A percentile compares a stretch with the other conserved stretches of the same genome.
Conservation (phyloP, 2,329 filamentous ascomycete species). For the Aplosporella prunicola region DNA sequence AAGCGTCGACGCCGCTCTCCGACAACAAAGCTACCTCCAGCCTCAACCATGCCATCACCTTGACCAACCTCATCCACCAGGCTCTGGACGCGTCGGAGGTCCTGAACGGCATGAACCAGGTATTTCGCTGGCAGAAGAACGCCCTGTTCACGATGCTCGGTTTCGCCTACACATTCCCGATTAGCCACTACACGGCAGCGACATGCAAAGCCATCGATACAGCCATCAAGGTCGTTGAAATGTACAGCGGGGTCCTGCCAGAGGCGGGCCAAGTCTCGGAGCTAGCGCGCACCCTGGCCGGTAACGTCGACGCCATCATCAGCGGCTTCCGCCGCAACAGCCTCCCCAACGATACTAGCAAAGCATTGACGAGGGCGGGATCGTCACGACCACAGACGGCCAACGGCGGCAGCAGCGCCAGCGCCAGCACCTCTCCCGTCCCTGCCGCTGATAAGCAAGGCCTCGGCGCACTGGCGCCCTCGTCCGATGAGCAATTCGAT, state of each 20-base stretch:
- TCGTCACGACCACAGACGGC: not conserved
- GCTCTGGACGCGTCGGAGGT: constrained; percentile 12
- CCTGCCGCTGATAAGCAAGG: not conserved
- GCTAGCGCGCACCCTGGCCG: not conserved
- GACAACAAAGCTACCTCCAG: constrained; percentile 15
- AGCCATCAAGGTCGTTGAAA: constrained; percentile 28
- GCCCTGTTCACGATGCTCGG: constrained; percentile 33
- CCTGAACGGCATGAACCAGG: constrained; percentile 28
- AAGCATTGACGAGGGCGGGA: not conserved
- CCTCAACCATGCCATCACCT: constrained; percentile 17
- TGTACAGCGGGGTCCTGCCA: constrained; percentile 7
- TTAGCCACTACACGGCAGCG: constrained; percentile 17
- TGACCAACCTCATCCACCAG: constrained; percentile 17
- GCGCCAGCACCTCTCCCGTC: not conserved
- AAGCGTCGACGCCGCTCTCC: constrained; percentile 7
- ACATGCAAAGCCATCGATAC: constrained; percentile 28
- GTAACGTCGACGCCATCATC: not conserved
- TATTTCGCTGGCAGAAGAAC: constrained; percentile 39
- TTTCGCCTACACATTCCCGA: constrained; percentile 32
- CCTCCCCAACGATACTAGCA: no score
- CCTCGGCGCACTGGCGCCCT: not conserved
- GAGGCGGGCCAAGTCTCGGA: not conserved
- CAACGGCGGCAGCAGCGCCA: not conserved
- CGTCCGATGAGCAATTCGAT: not conserved
- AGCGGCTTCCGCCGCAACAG: constrained; percentile 1